Evolutionary conservation across 257 asterid genomes (phyloP).

Genomic region (Prunella vulgaris): DNA sequence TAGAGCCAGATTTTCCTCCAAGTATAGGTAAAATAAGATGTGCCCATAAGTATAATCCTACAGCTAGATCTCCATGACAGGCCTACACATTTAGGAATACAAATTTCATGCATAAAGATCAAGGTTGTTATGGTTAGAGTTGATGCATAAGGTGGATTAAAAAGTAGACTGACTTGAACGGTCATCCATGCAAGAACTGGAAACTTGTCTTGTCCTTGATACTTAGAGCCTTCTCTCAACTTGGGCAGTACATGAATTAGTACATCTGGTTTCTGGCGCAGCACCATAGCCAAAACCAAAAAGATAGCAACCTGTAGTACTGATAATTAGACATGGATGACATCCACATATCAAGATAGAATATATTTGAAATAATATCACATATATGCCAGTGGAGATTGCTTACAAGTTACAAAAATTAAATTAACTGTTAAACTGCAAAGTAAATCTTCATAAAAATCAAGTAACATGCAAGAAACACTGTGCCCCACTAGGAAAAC

Average conservation of each 20-base stretch:
- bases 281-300: constrained; percentile 57
- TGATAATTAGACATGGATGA: not conserved
- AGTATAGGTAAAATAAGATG: constrained; percentile 63
- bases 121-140: not conserved
- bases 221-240: constrained; percentile 56
- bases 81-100: constrained; percentile 44
- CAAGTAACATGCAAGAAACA: too few relatives aligned
- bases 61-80: constrained; percentile 68
- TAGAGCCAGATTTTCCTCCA: constrained; percentile 73
- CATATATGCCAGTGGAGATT: too few relatives aligned
- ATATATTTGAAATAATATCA: too few relatives aligned
- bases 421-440: too few relatives aligned
- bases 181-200: constrained; percentile 65
- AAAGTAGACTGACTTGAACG: constrained; percentile 47
- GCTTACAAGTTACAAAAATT: too few relatives aligned
- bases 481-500: too few relatives aligned
- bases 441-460: too few relatives aligned
- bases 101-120: constrained; percentile 8
- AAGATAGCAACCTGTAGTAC: constrained; percentile 73
- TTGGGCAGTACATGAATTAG: constrained; percentile 45
- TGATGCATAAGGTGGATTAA: not conserved
- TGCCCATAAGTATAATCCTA: constrained; percentile 72
- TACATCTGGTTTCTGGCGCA: constrained; percentile 75
- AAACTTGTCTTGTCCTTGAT: constrained; percentile 78
- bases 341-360: too few relatives aligned